Percentiles rank a stretch among this genome's conserved stretches.
These are phyloP conservation scores for Pichia nanzhaoensis DNA, from an alignment of 805 yeast genomes.

Conservation along the genomic window DNA sequence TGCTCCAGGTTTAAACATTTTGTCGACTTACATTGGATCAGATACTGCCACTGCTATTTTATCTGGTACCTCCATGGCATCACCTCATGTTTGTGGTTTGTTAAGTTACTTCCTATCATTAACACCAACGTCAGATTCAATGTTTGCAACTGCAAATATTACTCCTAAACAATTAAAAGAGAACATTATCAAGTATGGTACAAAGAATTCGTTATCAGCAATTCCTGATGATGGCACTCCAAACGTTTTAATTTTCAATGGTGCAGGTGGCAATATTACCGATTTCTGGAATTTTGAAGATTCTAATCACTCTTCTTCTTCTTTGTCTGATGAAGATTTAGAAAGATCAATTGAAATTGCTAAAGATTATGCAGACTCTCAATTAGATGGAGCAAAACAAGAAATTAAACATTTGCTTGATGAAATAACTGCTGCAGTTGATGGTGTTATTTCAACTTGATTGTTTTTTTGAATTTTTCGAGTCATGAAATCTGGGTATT, in stretches of 20 bases:
- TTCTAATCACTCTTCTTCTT: conserved; percentile 6
- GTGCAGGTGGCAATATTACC: conserved; percentile 68
- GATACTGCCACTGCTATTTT: conserved; percentile 69
- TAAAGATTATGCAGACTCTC: conserved; percentile 17
- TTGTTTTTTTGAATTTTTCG: not conserved
- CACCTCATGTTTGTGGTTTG: conserved; percentile 93
- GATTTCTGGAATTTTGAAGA: conserved; percentile 46
- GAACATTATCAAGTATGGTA: conserved; percentile 62
- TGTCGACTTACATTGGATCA: conserved; percentile 79
- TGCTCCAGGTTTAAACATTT: conserved; percentile 90
- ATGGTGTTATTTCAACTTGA: conserved; percentile 8
- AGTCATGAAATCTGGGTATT: not conserved
- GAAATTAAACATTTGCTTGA: conserved; percentile 19
- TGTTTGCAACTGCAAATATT: conserved; percentile 50
- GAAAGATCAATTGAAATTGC: conserved; percentile 19
- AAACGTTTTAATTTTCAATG: conserved; percentile 70
- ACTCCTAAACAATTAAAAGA: conserved; percentile 73
- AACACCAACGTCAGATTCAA: conserved; percentile 68
- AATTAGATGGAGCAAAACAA: conserved; percentile 17
- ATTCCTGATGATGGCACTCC: conserved; percentile 66
- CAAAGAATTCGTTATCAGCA: conserved; percentile 52
- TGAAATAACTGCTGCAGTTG: conserved; percentile 18
- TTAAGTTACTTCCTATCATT: conserved; percentile 82
- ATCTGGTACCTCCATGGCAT: conserved; percentile 98
- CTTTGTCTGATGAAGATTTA: conserved; percentile 12